These are phyloP conservation scores for Macrocybe gigantea DNA, from an alignment of 768 basidiomycete species.

Conservation along the genomic window DNA sequence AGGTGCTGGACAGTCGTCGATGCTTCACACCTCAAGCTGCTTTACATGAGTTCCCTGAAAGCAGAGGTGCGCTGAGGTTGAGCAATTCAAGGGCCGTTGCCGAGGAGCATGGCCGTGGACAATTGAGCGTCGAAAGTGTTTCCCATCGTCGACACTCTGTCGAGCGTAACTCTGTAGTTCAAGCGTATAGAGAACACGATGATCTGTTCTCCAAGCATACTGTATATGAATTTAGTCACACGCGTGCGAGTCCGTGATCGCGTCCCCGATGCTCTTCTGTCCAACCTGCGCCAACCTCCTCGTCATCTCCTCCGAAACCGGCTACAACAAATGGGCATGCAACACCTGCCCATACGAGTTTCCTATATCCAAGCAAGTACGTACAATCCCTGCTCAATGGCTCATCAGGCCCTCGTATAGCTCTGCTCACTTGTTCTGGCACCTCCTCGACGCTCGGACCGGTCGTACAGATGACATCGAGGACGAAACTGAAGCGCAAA, in stretches of 20 bases:
- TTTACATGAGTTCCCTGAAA: no score
- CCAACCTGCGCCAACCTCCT: conserved; percentile 91
- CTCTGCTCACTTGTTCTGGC: not conserved
- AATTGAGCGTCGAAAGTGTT: no score
- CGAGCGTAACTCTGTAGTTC: no score
- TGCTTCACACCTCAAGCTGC: no score
- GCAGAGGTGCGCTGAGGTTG: no score
- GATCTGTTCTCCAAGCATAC: no score
- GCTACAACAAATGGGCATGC: conserved; percentile 90
- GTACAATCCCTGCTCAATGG: conserved; percentile 5
- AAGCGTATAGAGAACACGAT: no score
- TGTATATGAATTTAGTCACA: no score
- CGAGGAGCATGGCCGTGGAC: no score
- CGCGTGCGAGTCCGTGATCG: not conserved
- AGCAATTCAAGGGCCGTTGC: no score
- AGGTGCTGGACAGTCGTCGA: no score
- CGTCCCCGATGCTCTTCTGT: conserved; percentile 86
- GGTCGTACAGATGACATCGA: conserved; percentile 76
- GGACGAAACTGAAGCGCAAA: conserved; percentile 83
- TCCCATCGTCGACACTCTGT: no score
- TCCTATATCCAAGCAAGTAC: conserved; percentile 78
- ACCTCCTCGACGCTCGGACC: not conserved
- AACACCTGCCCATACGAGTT: conserved; percentile 95
- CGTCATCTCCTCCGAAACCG: conserved; percentile 68
- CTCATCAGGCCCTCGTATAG: not conserved